Evolutionary conservation across 768 basidiomycete species (phyloP).

Genomic region (Plicaturopsis crispa): DNA sequence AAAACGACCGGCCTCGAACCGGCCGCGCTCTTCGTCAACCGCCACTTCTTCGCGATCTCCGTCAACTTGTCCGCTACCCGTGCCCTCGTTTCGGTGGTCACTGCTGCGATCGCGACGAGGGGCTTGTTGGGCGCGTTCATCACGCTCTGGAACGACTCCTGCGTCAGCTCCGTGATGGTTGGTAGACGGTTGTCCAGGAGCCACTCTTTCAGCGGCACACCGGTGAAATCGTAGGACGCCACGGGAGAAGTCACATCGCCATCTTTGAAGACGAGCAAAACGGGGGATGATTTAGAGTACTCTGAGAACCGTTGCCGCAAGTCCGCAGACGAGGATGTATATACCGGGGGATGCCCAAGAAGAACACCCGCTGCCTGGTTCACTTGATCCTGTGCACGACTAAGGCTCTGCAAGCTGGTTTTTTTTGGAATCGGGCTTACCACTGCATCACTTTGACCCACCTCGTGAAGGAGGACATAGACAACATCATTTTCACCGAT

Average conservation of each 20-base stretch:
- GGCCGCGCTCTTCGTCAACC: conserved; percentile 22
- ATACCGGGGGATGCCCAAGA: conserved; percentile 43
- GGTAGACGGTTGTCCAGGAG: conserved; percentile 67
- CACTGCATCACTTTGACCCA: conserved; percentile 19
- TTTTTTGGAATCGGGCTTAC: no score
- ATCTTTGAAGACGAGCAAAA: conserved; percentile 56
- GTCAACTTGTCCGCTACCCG: conserved; percentile 39
- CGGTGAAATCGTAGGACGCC: conserved; percentile 13
- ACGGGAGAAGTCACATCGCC: conserved; percentile 28
- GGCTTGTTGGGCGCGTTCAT: conserved; percentile 77
- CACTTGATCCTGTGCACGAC: conserved; percentile 36
- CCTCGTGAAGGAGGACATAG: conserved; percentile 50
- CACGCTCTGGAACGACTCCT: conserved; percentile 73
- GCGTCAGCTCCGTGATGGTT: conserved; percentile 62
- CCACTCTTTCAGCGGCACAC: conserved; percentile 34
- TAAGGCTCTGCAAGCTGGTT: no score
- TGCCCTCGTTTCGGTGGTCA: conserved; percentile 25
- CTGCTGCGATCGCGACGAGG: conserved; percentile 70
- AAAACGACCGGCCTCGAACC: conserved; percentile 62
- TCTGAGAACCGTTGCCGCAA: conserved; percentile 25
- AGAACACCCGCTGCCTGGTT: conserved; percentile 47
- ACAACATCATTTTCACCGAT: conserved; percentile 42
- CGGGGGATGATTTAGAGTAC: not conserved
- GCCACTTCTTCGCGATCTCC: conserved; percentile 57
- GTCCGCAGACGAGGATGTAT: conserved; percentile 23